Evolutionary conservation across 495 filamentous ascomycete genomes (phyloP).

Genomic region (Tuber melanosporum): DNA sequence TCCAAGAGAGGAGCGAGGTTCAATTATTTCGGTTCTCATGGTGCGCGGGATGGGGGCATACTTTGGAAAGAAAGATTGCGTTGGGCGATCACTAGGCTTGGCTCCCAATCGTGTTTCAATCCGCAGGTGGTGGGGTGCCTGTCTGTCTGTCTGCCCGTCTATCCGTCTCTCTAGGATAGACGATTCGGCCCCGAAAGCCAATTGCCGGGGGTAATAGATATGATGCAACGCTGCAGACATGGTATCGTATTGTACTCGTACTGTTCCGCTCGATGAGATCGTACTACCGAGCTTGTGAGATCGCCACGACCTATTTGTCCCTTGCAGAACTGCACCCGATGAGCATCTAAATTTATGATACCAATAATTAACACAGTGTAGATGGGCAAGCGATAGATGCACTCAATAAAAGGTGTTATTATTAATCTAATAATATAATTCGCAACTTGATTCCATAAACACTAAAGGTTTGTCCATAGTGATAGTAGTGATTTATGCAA

Average conservation of each 20-base stretch:
- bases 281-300: background rate
- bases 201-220: background rate
- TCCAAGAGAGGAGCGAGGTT: too few species aligned
- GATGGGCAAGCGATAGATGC: background rate
- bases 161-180: too few species aligned
- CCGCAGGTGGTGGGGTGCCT: too few species aligned
- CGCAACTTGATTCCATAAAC: slow-evolving; percentile 5
- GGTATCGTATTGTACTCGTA: background rate
- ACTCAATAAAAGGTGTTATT: background rate
- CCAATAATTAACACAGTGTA: background rate
- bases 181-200: too few species aligned
- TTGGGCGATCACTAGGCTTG: too few species aligned
- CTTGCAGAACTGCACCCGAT: background rate
- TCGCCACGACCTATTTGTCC: background rate
- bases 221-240: background rate
- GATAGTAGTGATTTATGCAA: background rate
- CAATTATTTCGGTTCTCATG: too few species aligned
- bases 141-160: too few species aligned
- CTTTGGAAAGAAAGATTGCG: too few species aligned
- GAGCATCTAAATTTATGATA: background rate
- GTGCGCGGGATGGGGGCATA: too few species aligned
- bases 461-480: background rate
- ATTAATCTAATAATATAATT: slow-evolving; percentile 15
- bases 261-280: background rate
- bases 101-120: too few species aligned